Conservation (phyloP, 75 land plant species). For the Selaginella tamariscina region DNA sequence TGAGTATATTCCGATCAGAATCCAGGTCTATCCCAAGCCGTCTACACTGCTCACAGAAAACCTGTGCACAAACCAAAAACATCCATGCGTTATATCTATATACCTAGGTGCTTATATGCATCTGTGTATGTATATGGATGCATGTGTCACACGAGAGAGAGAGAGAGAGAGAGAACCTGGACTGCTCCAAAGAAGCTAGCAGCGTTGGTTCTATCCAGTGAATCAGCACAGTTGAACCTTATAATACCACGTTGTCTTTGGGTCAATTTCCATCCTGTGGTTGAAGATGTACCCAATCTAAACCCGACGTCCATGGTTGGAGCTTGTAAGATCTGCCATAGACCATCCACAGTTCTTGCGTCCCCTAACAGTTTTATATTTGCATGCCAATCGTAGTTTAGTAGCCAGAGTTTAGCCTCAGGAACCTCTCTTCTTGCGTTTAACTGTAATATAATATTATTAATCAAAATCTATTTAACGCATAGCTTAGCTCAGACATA, state of each 20-base stretch:
- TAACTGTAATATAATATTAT: constrained; percentile 16
- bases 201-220: constrained; percentile 94
- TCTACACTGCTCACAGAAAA: constrained; percentile 83
- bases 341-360: constrained; percentile 70
- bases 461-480: no score
- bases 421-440: constrained; percentile 45
- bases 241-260: constrained; percentile 69
- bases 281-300: constrained; percentile 56
- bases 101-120: no score
- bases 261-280: constrained; percentile 48
- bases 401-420: constrained; percentile 39
- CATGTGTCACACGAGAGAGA: no score
- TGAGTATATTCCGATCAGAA: constrained; percentile 26
- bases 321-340: constrained; percentile 62
- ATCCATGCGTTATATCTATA: no score
- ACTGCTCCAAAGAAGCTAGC: constrained; percentile 93
- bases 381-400: constrained; percentile 98
- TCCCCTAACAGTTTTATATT: constrained; percentile 68
- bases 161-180: no score
- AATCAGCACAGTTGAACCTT: constrained; percentile 95
- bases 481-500: no score
- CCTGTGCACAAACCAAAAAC: no score
- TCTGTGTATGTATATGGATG: no score
- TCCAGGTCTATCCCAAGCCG: constrained; percentile 67
- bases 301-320: constrained; percentile 60